phyloP scores from a whole-genome alignment of 495 filamentous ascomycete genomes.

The Peziza echinospora region DNA sequence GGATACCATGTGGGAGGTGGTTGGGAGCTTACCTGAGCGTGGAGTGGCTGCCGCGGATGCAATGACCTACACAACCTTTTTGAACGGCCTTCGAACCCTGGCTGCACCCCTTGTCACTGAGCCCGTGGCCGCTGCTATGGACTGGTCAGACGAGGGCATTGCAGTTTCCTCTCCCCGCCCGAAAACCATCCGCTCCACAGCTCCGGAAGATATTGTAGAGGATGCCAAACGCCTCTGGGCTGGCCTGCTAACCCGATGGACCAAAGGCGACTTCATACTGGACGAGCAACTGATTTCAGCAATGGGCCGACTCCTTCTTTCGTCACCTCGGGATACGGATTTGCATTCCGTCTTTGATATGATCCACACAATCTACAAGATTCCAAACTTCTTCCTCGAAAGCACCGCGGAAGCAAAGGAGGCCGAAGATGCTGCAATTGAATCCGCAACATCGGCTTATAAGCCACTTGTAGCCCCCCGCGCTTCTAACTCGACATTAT shows the following conservation, averaged over 20 bases:
- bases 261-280: constrained; percentile 38
- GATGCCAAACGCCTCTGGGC: constrained; percentile 55
- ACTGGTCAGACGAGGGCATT: neutral
- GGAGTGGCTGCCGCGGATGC: constrained; percentile 39
- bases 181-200: constrained; percentile 16
- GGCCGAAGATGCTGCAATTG: constrained; percentile 1
- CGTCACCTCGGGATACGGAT: constrained; percentile 34
- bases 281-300: constrained; percentile 52
- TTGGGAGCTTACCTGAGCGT: constrained; percentile 38
- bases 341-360: constrained; percentile 48
- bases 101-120: constrained; percentile 1
- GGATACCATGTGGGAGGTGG: constrained; percentile 53
- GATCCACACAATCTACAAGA: constrained; percentile 52
- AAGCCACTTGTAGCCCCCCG: constrained; percentile 30
- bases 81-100: constrained; percentile 32
- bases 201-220: constrained; percentile 19
- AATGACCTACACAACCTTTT: constrained; percentile 56
- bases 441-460: neutral
- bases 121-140: constrained; percentile 5
- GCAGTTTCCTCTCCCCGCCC: constrained; percentile 20
- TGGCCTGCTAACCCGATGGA: constrained; percentile 56
- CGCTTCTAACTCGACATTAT: constrained; percentile 42
- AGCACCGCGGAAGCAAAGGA: constrained; percentile 5
- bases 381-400: constrained; percentile 33
- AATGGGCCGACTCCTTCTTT: constrained; percentile 52